These are phyloP conservation scores for Sphaerulina vaccinii DNA, from an alignment of 2,329 filamentous ascomycete genomes.

Conservation along the genomic window DNA sequence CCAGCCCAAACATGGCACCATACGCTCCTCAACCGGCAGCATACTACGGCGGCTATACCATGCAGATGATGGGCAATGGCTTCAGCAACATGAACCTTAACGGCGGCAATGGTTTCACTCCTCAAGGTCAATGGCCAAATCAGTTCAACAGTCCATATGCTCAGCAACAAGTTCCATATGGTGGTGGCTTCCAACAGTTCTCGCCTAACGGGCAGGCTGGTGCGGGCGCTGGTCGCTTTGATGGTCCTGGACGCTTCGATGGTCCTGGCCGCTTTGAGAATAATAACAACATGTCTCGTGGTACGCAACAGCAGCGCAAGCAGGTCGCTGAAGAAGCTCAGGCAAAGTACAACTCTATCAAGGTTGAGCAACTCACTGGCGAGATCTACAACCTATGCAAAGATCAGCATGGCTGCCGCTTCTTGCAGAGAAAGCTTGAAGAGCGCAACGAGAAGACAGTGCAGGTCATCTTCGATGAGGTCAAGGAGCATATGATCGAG, in stretches of 20 bases:
- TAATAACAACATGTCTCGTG: constrained; percentile 9
- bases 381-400: constrained; percentile 91
- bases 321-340: constrained; percentile 70
- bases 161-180: constrained; percentile 56
- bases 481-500: constrained; percentile 89
- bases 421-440: constrained; percentile 95
- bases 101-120: constrained; percentile 40
- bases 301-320: constrained; percentile 59
- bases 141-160: constrained; percentile 20
- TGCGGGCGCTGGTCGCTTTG: constrained; percentile 49
- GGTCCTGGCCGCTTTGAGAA: too few species aligned
- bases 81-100: constrained; percentile 66
- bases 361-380: constrained; percentile 75
- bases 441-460: constrained; percentile 80
- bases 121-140: constrained; percentile 37
- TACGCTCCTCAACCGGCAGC: constrained; percentile 38
- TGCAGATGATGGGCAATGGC: constrained; percentile 64
- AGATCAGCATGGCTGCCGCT: constrained; percentile 96
- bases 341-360: constrained; percentile 76
- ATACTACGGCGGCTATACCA: constrained; percentile 51
- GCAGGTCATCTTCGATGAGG: constrained; percentile 92
- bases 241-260: too few species aligned
- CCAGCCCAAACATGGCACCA: constrained; percentile 31
- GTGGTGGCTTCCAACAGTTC: constrained; percentile 53
- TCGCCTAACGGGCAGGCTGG: constrained; percentile 47